Evolutionary conservation across 1,284 basidiomycete species (phyloP).

Genomic region (Sanguinoderma infundibulare): DNA sequence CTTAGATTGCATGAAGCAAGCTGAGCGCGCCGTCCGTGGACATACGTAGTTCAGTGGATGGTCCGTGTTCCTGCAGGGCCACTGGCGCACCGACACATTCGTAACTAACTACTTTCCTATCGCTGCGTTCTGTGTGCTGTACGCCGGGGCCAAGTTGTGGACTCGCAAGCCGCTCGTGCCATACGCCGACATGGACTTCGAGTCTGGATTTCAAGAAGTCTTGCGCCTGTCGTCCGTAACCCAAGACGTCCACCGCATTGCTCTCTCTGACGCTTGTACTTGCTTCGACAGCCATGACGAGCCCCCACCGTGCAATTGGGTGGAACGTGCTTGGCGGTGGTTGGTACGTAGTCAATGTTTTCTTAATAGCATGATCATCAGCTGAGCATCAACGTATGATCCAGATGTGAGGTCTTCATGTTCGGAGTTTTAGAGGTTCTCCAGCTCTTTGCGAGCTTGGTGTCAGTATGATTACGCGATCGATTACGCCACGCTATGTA

Average conservation of each 20-base stretch:
- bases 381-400: background rate
- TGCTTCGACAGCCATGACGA: conserved; percentile 47
- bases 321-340: conserved; percentile 72
- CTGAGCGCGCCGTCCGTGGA: conserved; percentile 26
- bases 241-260: background rate
- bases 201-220: conserved; percentile 71
- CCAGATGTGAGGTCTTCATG: background rate
- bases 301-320: conserved; percentile 63
- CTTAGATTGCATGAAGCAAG: background rate
- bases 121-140: conserved; percentile 77
- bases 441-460: too few relatives aligned
- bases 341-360: conserved; percentile 45
- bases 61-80: conserved; percentile 73
- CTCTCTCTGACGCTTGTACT: background rate
- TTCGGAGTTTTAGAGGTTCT: too few relatives aligned
- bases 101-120: conserved; percentile 78
- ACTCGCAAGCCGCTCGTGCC: conserved; percentile 52
- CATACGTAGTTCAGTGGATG: conserved; percentile 80
- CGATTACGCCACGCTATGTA: background rate
- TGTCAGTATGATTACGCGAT: background rate
- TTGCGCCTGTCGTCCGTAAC: conserved; percentile 61
- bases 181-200: conserved; percentile 79
- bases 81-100: conserved; percentile 57
- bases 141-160: conserved; percentile 58
- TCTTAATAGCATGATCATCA: background rate